Evolutionary conservation across 78 protist genomes (phyloP).

Genomic region (Protostelium mycophagum): DNA sequence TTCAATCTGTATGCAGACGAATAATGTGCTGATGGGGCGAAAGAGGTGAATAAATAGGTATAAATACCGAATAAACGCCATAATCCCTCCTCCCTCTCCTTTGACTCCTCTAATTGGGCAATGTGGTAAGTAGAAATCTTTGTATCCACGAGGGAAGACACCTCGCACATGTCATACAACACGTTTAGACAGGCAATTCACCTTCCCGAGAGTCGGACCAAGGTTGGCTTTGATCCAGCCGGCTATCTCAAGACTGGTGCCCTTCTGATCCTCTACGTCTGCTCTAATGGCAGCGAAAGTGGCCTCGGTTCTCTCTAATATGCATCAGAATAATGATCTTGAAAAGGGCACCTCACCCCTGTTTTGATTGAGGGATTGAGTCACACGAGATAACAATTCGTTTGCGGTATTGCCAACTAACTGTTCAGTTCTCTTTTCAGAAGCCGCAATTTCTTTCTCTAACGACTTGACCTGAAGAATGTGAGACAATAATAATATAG

Average conservation of each 20-base stretch:
- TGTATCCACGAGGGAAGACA: not conserved
- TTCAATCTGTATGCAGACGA: no score
- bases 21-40: no score
- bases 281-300: not conserved
- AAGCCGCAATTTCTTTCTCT: not conserved
- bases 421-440: not conserved
- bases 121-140: not conserved
- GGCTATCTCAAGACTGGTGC: not conserved
- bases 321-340: not conserved
- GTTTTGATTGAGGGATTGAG: not conserved
- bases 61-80: not conserved
- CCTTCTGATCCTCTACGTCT: not conserved
- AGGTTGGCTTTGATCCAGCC: not conserved
- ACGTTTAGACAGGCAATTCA: not conserved
- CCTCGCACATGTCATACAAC: not conserved
- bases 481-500: not conserved
- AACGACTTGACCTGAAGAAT: not conserved
- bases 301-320: not conserved
- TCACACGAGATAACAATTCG: not conserved
- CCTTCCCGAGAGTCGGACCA: not conserved
- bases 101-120: not conserved
- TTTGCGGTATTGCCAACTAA: not conserved
- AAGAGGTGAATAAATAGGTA: not conserved
- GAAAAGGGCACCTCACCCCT: no score
- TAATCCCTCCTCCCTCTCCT: not conserved